Conservation (phyloP, 129 eudicot species). For the Pittosporum tobira region DNA sequence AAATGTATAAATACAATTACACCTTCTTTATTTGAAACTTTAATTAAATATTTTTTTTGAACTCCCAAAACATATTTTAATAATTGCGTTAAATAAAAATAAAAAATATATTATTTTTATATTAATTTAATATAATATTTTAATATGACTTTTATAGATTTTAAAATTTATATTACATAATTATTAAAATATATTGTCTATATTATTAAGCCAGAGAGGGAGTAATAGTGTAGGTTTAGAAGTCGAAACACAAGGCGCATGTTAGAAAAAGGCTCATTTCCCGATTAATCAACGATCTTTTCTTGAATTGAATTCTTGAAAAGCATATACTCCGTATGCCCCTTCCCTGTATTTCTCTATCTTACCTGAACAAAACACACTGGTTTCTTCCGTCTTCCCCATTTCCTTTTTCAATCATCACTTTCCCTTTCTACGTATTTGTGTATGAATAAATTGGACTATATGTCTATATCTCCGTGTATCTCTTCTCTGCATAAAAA, state of each 20-base stretch:
- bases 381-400: constrained; percentile 19
- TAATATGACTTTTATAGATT: too few species aligned
- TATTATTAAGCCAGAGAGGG: too few species aligned
- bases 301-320: constrained; percentile 7
- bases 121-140: too few species aligned
- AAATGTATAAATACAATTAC: too few species aligned
- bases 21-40: too few species aligned
- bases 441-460: background rate
- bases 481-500: constrained; percentile 7
- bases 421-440: background rate
- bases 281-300: constrained; percentile 15
- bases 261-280: constrained; percentile 21
- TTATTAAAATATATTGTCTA: too few species aligned
- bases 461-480: background rate
- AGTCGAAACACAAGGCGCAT: constrained; percentile 7
- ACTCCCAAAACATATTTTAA: too few species aligned
- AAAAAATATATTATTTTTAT: too few species aligned
- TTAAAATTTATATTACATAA: too few species aligned
- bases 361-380: constrained; percentile 24
- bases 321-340: constrained; percentile 33
- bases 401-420: constrained; percentile 15
- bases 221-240: constrained; percentile 1
- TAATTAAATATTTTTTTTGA: too few species aligned
- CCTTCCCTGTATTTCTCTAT: constrained; percentile 2
- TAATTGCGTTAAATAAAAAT: too few species aligned